Percentiles rank a stretch among this genome's conserved stretches.
Evolutionary conservation across 352 stramenopile genomes (phyloP).

Genomic region (Pythium oligandrum): DNA sequence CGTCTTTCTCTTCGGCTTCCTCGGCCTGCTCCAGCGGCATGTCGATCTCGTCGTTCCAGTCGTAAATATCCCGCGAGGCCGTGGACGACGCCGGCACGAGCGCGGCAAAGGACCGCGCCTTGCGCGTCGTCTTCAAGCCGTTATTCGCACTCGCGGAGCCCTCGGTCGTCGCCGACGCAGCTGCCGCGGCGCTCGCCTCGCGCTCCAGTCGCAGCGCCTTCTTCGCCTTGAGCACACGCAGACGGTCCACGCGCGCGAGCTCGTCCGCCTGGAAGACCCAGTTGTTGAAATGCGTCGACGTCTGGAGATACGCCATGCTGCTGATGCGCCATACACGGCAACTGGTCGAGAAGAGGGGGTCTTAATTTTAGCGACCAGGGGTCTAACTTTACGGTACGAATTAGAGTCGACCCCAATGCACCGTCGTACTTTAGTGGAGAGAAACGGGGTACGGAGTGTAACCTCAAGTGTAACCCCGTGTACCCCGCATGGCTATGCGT

Average conservation of each 20-base stretch:
- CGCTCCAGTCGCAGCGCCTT: slow-evolving; percentile 57
- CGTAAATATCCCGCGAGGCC: slow-evolving; percentile 48
- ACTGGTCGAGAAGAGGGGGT: too few relatives aligned
- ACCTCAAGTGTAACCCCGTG: too few relatives aligned
- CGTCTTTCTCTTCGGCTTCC: slow-evolving; percentile 46
- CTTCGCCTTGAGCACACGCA: slow-evolving; percentile 66
- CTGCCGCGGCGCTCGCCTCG: slow-evolving; percentile 25
- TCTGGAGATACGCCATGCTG: slow-evolving; percentile 75
- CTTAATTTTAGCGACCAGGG: too few relatives aligned
- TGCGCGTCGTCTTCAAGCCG: slow-evolving; percentile 27
- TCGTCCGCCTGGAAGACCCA: slow-evolving; percentile 76
- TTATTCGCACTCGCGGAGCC: not conserved
- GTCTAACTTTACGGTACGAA: too few relatives aligned
- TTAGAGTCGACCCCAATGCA: too few relatives aligned
- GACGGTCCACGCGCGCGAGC: slow-evolving; percentile 41
- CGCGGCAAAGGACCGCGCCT: slow-evolving; percentile 76
- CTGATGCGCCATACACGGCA: not conserved
- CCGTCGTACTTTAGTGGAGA: too few relatives aligned
- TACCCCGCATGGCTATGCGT: too few relatives aligned
- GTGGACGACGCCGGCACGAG: slow-evolving; percentile 62
- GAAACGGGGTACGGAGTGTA: too few relatives aligned
- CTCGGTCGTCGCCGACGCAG: slow-evolving; percentile 20
- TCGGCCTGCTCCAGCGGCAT: slow-evolving; percentile 37
- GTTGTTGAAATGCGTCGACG: slow-evolving; percentile 88
- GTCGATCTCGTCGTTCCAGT: slow-evolving; percentile 75